Conservation (phyloP, 768 basidiomycete genomes). For the Melanogaster broomeanus region DNA sequence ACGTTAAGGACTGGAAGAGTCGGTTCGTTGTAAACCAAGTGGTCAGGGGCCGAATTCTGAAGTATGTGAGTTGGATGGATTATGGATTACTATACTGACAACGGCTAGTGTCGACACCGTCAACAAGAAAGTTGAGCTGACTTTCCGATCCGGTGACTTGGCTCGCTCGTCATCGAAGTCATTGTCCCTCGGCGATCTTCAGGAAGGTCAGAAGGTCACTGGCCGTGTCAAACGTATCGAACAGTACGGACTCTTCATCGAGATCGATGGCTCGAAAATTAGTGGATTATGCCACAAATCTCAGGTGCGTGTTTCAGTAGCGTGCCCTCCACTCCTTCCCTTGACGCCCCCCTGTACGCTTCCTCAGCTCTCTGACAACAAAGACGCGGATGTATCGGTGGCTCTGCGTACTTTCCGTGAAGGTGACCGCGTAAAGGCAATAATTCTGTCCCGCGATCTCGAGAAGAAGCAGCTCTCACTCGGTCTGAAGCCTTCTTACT, state of each 20-base stretch:
- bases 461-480: conserved; percentile 82
- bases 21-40: conserved; percentile 79
- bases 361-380: conserved; percentile 82
- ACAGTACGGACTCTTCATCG: conserved; percentile 90
- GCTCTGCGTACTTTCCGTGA: conserved; percentile 83
- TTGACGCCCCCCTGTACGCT: background rate
- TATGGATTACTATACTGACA: conserved; percentile 6
- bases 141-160: conserved; percentile 71
- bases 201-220: conserved; percentile 77
- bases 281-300: conserved; percentile 94
- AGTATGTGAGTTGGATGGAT: conserved; percentile 42
- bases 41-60: conserved; percentile 83
- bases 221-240: conserved; percentile 82
- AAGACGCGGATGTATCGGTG: conserved; percentile 72
- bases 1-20: conserved; percentile 93
- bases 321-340: background rate
- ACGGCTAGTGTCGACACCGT: conserved; percentile 64
- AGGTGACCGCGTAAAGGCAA: conserved; percentile 83
- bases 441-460: conserved; percentile 70
- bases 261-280: conserved; percentile 81
- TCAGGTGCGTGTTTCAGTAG: conserved; percentile 55
- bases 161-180: conserved; percentile 38
- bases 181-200: conserved; percentile 56
- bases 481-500: conserved; percentile 86
- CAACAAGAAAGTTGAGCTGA: conserved; percentile 86